Evolutionary conservation across 768 basidiomycete species (phyloP).

Genomic region (Mycena amicta): DNA sequence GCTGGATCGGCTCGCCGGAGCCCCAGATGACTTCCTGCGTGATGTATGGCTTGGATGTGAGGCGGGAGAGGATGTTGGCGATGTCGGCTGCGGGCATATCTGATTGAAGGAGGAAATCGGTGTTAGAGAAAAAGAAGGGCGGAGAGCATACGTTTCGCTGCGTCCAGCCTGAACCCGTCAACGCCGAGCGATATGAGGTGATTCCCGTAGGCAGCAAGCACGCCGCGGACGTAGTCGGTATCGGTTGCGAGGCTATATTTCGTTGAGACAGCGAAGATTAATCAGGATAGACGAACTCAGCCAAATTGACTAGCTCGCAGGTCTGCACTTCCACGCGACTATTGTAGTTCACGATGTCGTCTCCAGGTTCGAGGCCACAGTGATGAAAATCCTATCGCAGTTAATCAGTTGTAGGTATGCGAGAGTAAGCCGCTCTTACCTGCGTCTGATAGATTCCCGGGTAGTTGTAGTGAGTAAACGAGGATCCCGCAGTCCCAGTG

Average conservation of each 20-base stretch:
- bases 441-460: constrained; percentile 54
- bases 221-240: constrained; percentile 55
- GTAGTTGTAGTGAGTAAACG: constrained; percentile 57
- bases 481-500: constrained; percentile 50
- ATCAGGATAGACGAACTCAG: constrained; percentile 54
- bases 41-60: constrained; percentile 51
- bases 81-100: constrained; percentile 60
- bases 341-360: constrained; percentile 58
- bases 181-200: constrained; percentile 64
- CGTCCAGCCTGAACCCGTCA: constrained; percentile 65
- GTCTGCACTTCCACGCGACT: constrained; percentile 60
- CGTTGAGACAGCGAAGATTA: too few relatives aligned
- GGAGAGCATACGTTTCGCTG: constrained; percentile 57
- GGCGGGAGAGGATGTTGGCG: constrained; percentile 50
- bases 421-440: too few relatives aligned
- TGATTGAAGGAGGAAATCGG: constrained; percentile 24
- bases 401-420: too few relatives aligned
- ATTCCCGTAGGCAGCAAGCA: constrained; percentile 59
- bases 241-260: constrained; percentile 67
- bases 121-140: neutral
- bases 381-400: constrained; percentile 64
- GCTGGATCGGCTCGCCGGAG: constrained; percentile 50
- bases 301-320: constrained; percentile 52
- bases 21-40: constrained; percentile 67
- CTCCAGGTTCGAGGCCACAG: constrained; percentile 54